phyloP scores from a whole-genome alignment of 352 stramenopile genomes.

The Globisporangium spinosum region DNA sequence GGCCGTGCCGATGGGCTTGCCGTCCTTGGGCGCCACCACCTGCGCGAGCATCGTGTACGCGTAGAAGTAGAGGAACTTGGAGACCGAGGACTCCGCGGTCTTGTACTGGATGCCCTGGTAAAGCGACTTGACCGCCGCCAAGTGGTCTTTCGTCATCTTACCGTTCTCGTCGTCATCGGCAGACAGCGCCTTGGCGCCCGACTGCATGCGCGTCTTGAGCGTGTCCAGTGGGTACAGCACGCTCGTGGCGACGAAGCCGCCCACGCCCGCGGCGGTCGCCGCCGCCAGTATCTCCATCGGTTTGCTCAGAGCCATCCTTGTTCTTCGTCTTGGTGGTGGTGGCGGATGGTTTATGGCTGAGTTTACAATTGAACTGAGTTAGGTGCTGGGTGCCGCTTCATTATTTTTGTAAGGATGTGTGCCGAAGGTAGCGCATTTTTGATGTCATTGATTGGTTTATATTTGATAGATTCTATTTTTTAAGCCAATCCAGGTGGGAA shows the following conservation, averaged over 20 bases:
- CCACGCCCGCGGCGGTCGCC: conserved; percentile 68
- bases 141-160: conserved; percentile 27
- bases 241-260: conserved; percentile 71
- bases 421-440: not conserved
- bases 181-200: conserved; percentile 48
- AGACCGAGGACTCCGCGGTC: conserved; percentile 71
- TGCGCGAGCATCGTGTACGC: conserved; percentile 81
- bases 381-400: not conserved
- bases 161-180: conserved; percentile 19
- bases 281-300: conserved; percentile 80
- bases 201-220: conserved; percentile 88
- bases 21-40: conserved; percentile 52
- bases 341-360: not conserved
- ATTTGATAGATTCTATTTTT: not conserved
- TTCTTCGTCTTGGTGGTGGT: not conserved
- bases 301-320: conserved; percentile 68
- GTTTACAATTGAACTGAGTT: not conserved
- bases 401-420: not conserved
- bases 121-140: conserved; percentile 53
- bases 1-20: conserved; percentile 53
- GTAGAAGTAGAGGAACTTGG: conserved; percentile 91
- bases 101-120: conserved; percentile 88
- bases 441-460: not conserved
- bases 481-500: not conserved
- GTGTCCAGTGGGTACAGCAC: conserved; percentile 85